These are phyloP conservation scores for Cryptococcus sp. DNA, from an alignment of 1,284 basidiomycete genomes.

Conservation along the genomic window DNA sequence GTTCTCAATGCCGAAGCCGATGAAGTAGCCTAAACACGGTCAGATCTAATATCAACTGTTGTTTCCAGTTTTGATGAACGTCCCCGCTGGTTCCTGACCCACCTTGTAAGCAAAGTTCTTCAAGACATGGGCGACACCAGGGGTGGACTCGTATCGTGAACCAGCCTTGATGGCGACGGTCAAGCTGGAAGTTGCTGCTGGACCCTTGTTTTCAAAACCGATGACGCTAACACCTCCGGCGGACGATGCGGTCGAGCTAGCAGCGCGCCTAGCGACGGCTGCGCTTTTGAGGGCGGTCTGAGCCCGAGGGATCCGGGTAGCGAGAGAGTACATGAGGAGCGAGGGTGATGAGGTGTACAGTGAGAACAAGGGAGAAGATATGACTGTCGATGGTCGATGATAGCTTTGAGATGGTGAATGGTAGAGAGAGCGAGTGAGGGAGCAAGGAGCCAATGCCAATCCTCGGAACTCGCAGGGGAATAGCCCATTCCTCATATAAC, in stretches of 20 bases:
- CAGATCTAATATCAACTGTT: background rate
- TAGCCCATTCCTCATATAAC: background rate
- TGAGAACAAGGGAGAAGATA: background rate
- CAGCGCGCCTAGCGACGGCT: conserved; percentile 55
- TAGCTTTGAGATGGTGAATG: background rate
- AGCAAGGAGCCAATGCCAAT: conserved; percentile 9
- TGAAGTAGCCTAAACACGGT: conserved; percentile 63
- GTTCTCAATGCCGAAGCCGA: conserved; percentile 86
- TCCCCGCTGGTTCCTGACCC: conserved; percentile 19
- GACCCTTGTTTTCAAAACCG: conserved; percentile 71
- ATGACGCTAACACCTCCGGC: conserved; percentile 79
- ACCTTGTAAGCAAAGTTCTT: conserved; percentile 99
- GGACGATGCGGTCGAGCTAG: conserved; percentile 67
- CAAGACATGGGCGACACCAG: conserved; percentile 85
- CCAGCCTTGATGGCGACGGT: conserved; percentile 90
- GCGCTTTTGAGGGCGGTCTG: conserved; percentile 57
- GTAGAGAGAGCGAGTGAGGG: background rate
- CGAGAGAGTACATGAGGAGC: conserved; percentile 37
- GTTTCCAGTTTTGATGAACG: background rate
- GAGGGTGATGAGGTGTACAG: conserved; percentile 1
- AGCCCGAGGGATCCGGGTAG: conserved; percentile 29
- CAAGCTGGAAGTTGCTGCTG: conserved; percentile 69
- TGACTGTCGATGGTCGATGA: background rate
- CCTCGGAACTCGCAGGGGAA: conserved; percentile 8
- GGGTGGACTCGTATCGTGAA: conserved; percentile 77